Base-by-base conservation (phyloP, 257 asterid genomes). In the Nicotiana attenuata region DNA sequence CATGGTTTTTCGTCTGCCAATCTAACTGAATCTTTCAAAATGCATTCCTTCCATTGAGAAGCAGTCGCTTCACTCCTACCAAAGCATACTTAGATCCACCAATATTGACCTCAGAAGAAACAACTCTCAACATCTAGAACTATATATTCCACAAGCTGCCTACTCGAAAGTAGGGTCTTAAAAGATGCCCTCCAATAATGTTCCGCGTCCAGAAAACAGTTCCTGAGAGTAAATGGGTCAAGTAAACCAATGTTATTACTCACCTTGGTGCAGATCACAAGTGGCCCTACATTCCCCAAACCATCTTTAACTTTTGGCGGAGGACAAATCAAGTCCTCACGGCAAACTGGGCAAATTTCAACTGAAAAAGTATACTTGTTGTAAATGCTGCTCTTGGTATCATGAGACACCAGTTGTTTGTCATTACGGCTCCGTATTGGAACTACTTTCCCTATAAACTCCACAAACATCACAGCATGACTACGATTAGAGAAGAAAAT, bases 251-350 rank as follows among this genome's bases (percentile, higher is more conserved):
- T 83, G 41, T 64, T 85, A 80, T 85, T 88, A 82, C 86, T 88
- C 78, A 91, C 88, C 79, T 87, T 71, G 78, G 78, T 71, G 60
- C 60, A 86, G 85, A 90, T 83, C 41, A 89, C 92, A 28, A 90
- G 86, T 35, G 91, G 92, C 8, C 92, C 92, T 3, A 90, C 85
- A 77, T 88, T 88, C 60, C 92, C 92, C 89, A n/a, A n/a, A n/a
- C n/a, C n/a, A n/a, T n/a, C n/a, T n/a, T n/a, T n/a, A n/a, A n/a
- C n/a, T n/a, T n/a, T n/a, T n/a, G n/a, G n/a, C n/a, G n/a, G n/a
- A n/a, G n/a, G n/a, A n/a, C n/a, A n/a, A n/a, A n/a, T n/a, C n/a
- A n/a, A n/a, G n/a, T n/a, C n/a, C n/a, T n/a, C n/a, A n/a, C n/a
- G n/a, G n/a, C n/a, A n/a, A n/a, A n/a, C n/a, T n/a, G n/a, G n/a